These are phyloP conservation scores for Sorghum bicolor DNA, from an alignment of 176 grass and related monocot genomes.

Conservation along the genomic window Sorghum_bicolor_NCBIv3 NC_012872.2:71030001-71030500, in stretches of 20 bases:
- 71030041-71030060: slow-evolving; percentile 53
- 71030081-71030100: slow-evolving; percentile 44
- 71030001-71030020: too few relatives aligned
- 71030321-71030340: not conserved
- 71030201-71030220: too few relatives aligned
- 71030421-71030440: too few relatives aligned
- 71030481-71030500: not conserved
- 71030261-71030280: not conserved
- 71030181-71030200: slow-evolving; percentile 25
- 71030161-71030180: not conserved
- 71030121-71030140: not conserved
- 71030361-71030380: not conserved
- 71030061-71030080: not conserved
- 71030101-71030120: slow-evolving; percentile 21
- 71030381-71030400: not conserved
- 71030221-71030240: not conserved
- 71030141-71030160: not conserved
- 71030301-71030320: slow-evolving; percentile 9
- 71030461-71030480: not conserved
- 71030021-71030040: slow-evolving; percentile 33
- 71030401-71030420: too few relatives aligned
- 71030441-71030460: too few relatives aligned
- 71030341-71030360: too few relatives aligned
- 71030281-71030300: not conserved
- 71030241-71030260: not conserved